A percentile compares a stretch with the other conserved stretches of the same genome.
Evolutionary conservation across 768 basidiomycete genomes (phyloP).

Genomic region (Amanita exitialis): DNA sequence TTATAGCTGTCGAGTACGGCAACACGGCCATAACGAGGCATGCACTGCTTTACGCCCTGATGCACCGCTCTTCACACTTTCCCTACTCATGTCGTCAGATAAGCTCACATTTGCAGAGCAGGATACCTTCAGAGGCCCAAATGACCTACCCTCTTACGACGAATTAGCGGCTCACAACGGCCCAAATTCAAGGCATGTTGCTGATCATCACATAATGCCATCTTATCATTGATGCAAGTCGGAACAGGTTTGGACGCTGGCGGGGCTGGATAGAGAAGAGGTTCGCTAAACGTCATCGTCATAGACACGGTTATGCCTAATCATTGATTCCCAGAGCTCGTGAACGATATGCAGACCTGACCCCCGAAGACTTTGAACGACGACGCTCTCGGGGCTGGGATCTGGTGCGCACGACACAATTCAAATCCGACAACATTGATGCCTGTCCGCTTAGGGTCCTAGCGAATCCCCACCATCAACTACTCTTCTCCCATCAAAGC

Average conservation of each 20-base stretch:
- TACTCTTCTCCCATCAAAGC: conserved; percentile 9
- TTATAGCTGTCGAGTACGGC: background rate
- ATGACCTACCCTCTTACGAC: conserved; percentile 70
- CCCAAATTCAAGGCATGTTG: conserved; percentile 66
- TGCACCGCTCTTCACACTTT: background rate
- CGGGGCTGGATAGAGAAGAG: conserved; percentile 84
- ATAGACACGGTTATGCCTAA: conserved; percentile 65
- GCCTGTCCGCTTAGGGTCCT: background rate
- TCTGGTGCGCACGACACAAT: background rate
- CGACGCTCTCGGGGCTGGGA: conserved; percentile 66
- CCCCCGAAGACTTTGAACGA: conserved; percentile 44
- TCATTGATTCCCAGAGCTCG: conserved; percentile 62
- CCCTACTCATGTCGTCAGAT: conserved; percentile 19
- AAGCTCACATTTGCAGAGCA: conserved; percentile 29
- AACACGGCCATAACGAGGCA: background rate
- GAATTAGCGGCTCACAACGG: conserved; percentile 69
- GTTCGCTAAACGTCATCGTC: conserved; percentile 22
- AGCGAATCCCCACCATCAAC: conserved; percentile 4
- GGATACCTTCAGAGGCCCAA: conserved; percentile 28
- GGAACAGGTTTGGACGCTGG: conserved; percentile 75
- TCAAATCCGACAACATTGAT: background rate
- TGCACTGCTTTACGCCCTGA: background rate
- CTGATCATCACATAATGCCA: background rate
- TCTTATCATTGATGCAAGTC: background rate
- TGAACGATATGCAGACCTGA: conserved; percentile 65